A percentile compares a stretch with the other conserved stretches of the same genome.
Evolutionary conservation across 768 basidiomycete species (phyloP).

Genomic region (Multifurca ochricompacta): DNA sequence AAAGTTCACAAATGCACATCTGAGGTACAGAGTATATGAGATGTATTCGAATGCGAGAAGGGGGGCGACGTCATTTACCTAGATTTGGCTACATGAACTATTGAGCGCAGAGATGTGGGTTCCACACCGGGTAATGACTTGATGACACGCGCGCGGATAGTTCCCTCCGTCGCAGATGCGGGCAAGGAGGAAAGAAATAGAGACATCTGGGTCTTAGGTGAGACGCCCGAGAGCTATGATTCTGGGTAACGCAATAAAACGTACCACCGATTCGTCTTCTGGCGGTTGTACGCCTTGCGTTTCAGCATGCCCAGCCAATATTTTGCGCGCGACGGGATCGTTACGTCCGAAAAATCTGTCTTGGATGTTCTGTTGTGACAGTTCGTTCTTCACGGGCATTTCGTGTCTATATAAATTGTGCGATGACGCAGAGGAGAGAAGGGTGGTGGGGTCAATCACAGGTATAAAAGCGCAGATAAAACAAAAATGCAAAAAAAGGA

Average conservation of each 20-base stretch:
- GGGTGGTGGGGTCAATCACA: too few relatives aligned
- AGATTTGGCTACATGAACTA: conserved; percentile 81
- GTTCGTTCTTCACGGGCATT: conserved; percentile 70
- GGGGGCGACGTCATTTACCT: conserved; percentile 34
- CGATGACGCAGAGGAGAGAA: too few relatives aligned
- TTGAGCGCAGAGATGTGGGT: conserved; percentile 64
- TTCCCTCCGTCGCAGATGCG: conserved; percentile 57
- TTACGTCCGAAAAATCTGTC: conserved; percentile 90
- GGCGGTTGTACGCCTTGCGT: conserved; percentile 80
- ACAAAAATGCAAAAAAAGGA: background rate
- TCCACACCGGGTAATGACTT: conserved; percentile 57
- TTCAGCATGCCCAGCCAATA: conserved; percentile 73
- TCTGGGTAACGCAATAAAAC: conserved; percentile 29
- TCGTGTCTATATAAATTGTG: conserved; percentile 62
- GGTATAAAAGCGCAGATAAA: background rate
- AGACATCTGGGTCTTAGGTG: conserved; percentile 51
- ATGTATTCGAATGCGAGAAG: background rate
- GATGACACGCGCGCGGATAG: conserved; percentile 63
- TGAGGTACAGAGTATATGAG: conserved; percentile 24
- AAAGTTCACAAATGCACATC: conserved; percentile 97
- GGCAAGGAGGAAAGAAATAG: conserved; percentile 80
- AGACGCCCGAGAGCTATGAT: conserved; percentile 6
- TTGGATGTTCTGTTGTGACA: conserved; percentile 87
- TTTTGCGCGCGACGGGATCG: conserved; percentile 92
- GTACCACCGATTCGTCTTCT: conserved; percentile 76